These are phyloP conservation scores for Penicillium roqueforti DNA, from an alignment of 495 filamentous ascomycete genomes.

Conservation along the genomic window DNA sequence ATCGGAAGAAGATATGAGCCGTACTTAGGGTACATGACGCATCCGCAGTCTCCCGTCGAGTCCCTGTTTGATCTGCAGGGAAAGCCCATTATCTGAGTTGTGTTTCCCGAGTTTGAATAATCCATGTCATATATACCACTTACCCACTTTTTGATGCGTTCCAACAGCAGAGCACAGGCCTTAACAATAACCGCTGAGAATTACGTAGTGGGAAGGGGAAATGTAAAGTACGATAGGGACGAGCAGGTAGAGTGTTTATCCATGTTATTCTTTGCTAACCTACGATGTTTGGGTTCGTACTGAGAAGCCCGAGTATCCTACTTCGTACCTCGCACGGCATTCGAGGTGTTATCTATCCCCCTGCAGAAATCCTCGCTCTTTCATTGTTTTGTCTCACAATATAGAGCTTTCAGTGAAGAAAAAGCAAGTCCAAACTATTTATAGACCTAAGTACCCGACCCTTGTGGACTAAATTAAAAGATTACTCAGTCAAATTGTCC, in stretches of 20 bases:
- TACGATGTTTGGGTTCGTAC: not conserved
- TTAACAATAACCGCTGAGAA: not conserved
- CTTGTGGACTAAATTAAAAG: not conserved
- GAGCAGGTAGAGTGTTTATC: not conserved
- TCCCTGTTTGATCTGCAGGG: not conserved
- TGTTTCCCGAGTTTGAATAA: too few relatives aligned
- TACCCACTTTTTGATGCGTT: too few relatives aligned
- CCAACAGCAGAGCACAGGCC: too few relatives aligned
- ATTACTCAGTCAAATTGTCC: not conserved
- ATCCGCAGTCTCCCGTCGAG: not conserved
- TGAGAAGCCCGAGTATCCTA: not conserved
- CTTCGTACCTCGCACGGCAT: not conserved
- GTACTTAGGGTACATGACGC: not conserved
- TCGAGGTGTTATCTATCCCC: not conserved
- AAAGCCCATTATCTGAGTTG: not conserved
- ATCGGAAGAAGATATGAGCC: not conserved
- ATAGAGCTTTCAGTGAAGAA: not conserved
- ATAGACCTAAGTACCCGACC: not conserved
- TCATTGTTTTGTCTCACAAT: not conserved
- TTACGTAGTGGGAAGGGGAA: not conserved
- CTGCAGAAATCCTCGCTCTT: not conserved
- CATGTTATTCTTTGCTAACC: not conserved
- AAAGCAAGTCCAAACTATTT: not conserved
- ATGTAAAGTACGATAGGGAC: not conserved
- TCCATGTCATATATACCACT: too few relatives aligned